Percentiles rank a stretch among this genome's conserved stretches.
Conservation (phyloP, 192 early-diverging fungal genomes). For the Backusella australiensis region DNA sequence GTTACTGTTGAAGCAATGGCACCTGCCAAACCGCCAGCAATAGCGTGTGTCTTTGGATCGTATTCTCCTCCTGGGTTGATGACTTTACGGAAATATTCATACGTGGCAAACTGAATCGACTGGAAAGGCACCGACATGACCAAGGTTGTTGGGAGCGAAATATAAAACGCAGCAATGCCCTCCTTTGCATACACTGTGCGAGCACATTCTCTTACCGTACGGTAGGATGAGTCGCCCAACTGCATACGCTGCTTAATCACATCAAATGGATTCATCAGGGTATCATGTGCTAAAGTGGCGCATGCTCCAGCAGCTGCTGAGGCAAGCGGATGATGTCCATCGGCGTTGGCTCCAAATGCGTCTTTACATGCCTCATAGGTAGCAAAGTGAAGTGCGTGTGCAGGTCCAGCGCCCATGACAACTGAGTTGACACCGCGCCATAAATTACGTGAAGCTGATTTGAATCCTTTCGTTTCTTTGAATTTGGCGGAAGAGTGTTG, state of each 20-base stretch:
- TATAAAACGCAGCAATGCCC: slow-evolving; percentile 85
- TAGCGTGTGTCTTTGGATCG: slow-evolving; percentile 82
- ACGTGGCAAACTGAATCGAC: slow-evolving; percentile 88
- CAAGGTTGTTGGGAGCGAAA: slow-evolving; percentile 92
- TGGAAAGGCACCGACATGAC: slow-evolving; percentile 96
- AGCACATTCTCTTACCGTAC: slow-evolving; percentile 69
- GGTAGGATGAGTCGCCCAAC: slow-evolving; percentile 68
- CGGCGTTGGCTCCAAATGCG: slow-evolving; percentile 56
- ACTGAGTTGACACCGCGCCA: slow-evolving; percentile 96
- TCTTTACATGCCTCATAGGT: slow-evolving; percentile 91
- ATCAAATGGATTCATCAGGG: slow-evolving; percentile 96
- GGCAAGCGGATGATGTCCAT: slow-evolving; percentile 58
- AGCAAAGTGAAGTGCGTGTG: slow-evolving; percentile 94
- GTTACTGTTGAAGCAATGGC: slow-evolving; percentile 83
- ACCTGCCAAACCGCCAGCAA: slow-evolving; percentile 86
- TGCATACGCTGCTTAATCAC: slow-evolving; percentile 98
- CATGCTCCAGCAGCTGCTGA: slow-evolving; percentile 82
- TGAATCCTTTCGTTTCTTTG: slow-evolving; percentile 3
- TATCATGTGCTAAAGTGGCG: slow-evolving; percentile 85
- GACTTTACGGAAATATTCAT: slow-evolving; percentile 83
- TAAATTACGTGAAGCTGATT: slow-evolving; percentile 48
- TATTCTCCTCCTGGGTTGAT: slow-evolving; percentile 81
- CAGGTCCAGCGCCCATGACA: slow-evolving; percentile 88
- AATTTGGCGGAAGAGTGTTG: not conserved
- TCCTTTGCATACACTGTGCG: slow-evolving; percentile 66